Evolutionary conservation across 495 filamentous ascomycete genomes (phyloP), one percentile per base, ranked within the genome.

Genomic region (Daldinia concentrica): DNA sequence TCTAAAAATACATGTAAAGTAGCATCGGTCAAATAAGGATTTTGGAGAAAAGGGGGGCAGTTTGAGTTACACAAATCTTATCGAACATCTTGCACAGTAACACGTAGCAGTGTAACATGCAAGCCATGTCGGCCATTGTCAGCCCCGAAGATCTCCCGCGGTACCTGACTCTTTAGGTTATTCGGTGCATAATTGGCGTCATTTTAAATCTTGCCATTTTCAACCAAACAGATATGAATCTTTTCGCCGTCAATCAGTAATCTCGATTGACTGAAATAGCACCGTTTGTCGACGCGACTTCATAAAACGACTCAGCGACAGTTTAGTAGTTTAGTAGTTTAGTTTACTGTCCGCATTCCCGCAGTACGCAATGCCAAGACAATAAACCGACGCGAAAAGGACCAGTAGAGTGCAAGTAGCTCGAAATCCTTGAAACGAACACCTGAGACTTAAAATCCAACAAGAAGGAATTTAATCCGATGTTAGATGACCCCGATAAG

Each of bases 1-100:
- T 48, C 43, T 48, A 48, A 48, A 48, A 48, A 48, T 48, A 48
- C 43, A 48, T 19, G 17, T 48, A 9, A 48, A 48, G 43, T 48
- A 12, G 4, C 19, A 48, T 48, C 8, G 19, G 43, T 22, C 43
- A 9, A 22, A 48, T 48, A 24, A 48, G 43, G 43, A 22, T 48
- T 48, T 22, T 19, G 17, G 43, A 24, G 9, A 48, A 43, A 48
- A 48, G 17, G 43, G 43, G 19, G 43, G 43, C 43, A 12, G 43
- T 4, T 22, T 24, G 7, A 24, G 43, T 24, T 48, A 48, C 17
- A 48, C 43, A 48, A 6, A 48, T 48, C n/a, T 48, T 48, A 48
- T 48, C 43, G 7, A 9, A 24, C 9, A 32, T 8, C 3, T 0
- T 34, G 32, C 32, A 34, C 30, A 32, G 30, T 32, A 32, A 11